These are phyloP conservation scores for Crithidia expoeki DNA, from an alignment of 208 protist species.

Conservation along the genomic window DNA sequence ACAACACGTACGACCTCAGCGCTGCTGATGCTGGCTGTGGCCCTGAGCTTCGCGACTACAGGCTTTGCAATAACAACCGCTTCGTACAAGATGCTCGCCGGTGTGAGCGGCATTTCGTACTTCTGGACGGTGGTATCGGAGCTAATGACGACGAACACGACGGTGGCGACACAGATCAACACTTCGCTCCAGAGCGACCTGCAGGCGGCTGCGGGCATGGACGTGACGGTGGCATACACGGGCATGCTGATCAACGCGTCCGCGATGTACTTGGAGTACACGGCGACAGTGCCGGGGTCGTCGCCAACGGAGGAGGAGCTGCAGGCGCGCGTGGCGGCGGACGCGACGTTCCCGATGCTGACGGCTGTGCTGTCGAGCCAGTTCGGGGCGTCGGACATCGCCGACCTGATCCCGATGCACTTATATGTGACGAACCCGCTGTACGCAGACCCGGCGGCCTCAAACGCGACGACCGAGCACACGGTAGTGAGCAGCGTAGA, in stretches of 20 bases:
- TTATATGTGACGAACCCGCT: constrained; percentile 6
- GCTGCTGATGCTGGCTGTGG: constrained; percentile 9
- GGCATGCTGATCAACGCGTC: constrained; percentile 5
- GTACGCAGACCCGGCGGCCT: background rate
- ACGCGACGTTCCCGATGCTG: background rate
- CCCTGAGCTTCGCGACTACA: background rate
- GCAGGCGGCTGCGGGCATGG: background rate
- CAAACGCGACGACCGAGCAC: background rate
- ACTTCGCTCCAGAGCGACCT: background rate
- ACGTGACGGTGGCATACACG: constrained; percentile 8
- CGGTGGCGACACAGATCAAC: background rate
- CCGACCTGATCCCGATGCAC: background rate
- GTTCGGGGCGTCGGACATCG: background rate
- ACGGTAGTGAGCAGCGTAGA: background rate
- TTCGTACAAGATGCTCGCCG: background rate
- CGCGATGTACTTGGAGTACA: constrained; percentile 7
- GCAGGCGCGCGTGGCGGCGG: background rate
- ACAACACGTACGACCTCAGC: background rate
- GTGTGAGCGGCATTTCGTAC: constrained; percentile 10
- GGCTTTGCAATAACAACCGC: background rate
- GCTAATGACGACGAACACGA: background rate
- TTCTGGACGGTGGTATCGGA: constrained; percentile 9
- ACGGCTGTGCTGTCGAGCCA: background rate
- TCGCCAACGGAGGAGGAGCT: constrained; percentile 12
- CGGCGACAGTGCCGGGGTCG: background rate